Conservation (phyloP, 108 stramenopile species). For the Skeletonema marinoi region DNA sequence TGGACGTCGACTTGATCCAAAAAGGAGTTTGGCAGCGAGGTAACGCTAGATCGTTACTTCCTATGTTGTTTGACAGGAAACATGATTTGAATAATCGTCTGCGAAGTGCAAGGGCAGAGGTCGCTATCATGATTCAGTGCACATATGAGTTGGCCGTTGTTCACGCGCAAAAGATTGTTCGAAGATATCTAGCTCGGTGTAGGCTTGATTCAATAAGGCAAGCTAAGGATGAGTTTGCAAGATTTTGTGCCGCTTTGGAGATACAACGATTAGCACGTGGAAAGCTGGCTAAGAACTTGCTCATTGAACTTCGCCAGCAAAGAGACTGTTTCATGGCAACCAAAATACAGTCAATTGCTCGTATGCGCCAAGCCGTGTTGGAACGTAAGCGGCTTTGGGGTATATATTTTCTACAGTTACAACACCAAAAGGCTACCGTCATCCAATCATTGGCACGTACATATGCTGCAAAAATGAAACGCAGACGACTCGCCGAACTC, state of each 20-base stretch:
- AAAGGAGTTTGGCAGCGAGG: conserved; percentile 40
- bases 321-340: conserved; percentile 16
- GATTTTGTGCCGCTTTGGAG: conserved; percentile 24
- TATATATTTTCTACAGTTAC: neutral
- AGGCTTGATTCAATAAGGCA: neutral
- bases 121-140: conserved; percentile 34
- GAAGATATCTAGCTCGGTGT: conserved; percentile 13
- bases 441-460: conserved; percentile 12
- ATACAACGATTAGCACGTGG: conserved; percentile 19
- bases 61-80: conserved; percentile 18
- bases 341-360: conserved; percentile 28
- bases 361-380: neutral
- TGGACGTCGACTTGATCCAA: conserved; percentile 43
- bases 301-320: conserved; percentile 6
- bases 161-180: conserved; percentile 33
- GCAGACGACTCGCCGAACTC: conserved; percentile 5
- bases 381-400: conserved; percentile 15
- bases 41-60: conserved; percentile 22
- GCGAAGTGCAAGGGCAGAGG: conserved; percentile 13
- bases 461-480: neutral
- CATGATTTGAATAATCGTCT: neutral
- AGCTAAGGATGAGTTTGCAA: neutral
- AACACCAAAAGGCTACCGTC: conserved; percentile 9
- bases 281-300: conserved; percentile 6
- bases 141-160: conserved; percentile 33